These are phyloP conservation scores for Paspalum notatum DNA, from an alignment of 176 grass and related monocot species.

Conservation along the genomic window DNA sequence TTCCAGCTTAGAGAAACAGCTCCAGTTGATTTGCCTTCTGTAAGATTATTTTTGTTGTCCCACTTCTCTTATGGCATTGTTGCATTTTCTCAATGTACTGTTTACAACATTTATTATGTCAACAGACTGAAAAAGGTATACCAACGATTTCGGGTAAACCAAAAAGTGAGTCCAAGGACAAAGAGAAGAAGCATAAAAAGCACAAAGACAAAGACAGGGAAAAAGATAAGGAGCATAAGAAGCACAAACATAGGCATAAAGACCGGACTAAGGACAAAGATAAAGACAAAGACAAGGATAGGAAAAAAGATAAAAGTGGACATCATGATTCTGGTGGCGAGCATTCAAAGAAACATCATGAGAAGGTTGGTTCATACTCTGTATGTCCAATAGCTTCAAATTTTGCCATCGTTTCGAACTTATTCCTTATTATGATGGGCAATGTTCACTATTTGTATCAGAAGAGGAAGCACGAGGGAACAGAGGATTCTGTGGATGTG, in stretches of 20 bases:
- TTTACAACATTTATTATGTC: constrained; percentile 14
- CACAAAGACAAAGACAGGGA: constrained; percentile 91
- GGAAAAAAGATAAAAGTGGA: constrained; percentile 92
- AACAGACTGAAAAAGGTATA: constrained; percentile 71
- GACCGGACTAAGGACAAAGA: constrained; percentile 91
- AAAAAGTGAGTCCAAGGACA: constrained; percentile 85
- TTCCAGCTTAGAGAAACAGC: constrained; percentile 86
- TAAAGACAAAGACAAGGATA: constrained; percentile 80
- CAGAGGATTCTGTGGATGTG: constrained; percentile 50
- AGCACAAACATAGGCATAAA: constrained; percentile 93
- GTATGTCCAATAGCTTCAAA: not conserved
- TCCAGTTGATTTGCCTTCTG: constrained; percentile 77
- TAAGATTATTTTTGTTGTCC: constrained; percentile 52
- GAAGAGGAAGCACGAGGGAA: constrained; percentile 71
- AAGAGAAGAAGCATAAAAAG: constrained; percentile 95
- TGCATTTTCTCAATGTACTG: constrained; percentile 20
- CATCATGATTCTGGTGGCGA: constrained; percentile 80
- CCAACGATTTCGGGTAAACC: constrained; percentile 76
- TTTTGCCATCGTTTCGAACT: not conserved
- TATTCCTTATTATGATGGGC: constrained; percentile 18
- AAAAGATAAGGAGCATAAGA: constrained; percentile 97
- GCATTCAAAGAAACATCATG: constrained; percentile 85
- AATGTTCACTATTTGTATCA: constrained; percentile 22
- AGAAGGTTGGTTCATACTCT: constrained; percentile 64
- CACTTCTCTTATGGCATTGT: not conserved